phyloP scores from a whole-genome alignment of 768 basidiomycete genomes.

The Hygrocybe coccinea region DNA sequence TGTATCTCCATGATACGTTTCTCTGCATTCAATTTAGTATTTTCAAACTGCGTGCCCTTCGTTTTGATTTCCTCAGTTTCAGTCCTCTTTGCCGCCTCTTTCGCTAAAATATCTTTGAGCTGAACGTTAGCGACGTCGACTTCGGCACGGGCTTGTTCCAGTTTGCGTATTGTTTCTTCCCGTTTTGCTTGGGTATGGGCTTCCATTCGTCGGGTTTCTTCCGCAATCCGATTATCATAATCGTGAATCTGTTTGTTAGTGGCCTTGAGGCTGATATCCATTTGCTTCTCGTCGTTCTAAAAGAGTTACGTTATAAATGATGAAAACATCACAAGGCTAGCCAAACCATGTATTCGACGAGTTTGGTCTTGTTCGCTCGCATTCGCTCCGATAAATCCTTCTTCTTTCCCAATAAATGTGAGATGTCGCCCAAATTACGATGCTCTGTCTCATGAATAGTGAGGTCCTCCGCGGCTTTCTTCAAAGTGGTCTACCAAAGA shows the following conservation, averaged over 20 bases:
- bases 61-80: slow-evolving; percentile 29
- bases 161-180: slow-evolving; percentile 49
- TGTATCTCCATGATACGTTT: slow-evolving; percentile 43
- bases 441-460: slow-evolving; percentile 28
- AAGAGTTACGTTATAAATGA: slow-evolving; percentile 1
- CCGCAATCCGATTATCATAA: slow-evolving; percentile 45
- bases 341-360: slow-evolving; percentile 45
- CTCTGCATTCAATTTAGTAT: slow-evolving; percentile 28
- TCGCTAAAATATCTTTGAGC: slow-evolving; percentile 26
- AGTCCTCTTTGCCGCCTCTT: slow-evolving; percentile 30
- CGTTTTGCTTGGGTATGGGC: slow-evolving; percentile 57
- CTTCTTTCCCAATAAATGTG: slow-evolving; percentile 34
- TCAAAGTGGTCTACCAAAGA: slow-evolving; percentile 32
- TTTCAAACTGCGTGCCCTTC: slow-evolving; percentile 36
- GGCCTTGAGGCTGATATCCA: slow-evolving; percentile 37
- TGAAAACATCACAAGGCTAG: neutral
- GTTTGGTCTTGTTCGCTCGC: slow-evolving; percentile 39
- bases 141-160: slow-evolving; percentile 42
- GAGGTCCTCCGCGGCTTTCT: slow-evolving; percentile 30
- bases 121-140: slow-evolving; percentile 36
- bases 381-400: slow-evolving; percentile 45
- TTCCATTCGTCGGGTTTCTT: slow-evolving; percentile 51
- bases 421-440: slow-evolving; percentile 28
- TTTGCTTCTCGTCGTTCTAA: slow-evolving; percentile 49
- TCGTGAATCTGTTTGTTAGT: slow-evolving; percentile 33